Evolutionary conservation across 2,329 filamentous ascomycete genomes (phyloP).

Genomic region (Claviceps humidiphila): DNA sequence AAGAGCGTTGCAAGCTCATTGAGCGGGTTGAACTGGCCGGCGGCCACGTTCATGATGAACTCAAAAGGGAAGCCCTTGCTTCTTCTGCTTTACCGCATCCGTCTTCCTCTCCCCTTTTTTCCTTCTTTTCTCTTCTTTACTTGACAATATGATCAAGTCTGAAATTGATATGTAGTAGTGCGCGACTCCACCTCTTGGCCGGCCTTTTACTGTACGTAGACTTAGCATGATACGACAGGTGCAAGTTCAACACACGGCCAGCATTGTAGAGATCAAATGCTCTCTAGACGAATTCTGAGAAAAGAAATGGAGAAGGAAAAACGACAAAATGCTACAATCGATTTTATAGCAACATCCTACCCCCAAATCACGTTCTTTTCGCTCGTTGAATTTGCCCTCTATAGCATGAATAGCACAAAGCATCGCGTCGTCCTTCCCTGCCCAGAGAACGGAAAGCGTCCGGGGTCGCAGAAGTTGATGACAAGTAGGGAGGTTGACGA

Average conservation of each 20-base stretch:
- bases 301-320: no score
- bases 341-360: background rate
- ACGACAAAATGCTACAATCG: background rate
- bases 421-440: background rate
- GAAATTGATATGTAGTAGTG: no score
- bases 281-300: no score
- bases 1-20: constrained; percentile 44
- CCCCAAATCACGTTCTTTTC: background rate
- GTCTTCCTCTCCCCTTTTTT: background rate
- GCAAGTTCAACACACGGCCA: no score
- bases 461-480: background rate
- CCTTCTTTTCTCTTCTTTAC: background rate
- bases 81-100: background rate
- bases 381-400: background rate
- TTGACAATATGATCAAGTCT: background rate
- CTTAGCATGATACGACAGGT: no score
- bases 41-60: constrained; percentile 37
- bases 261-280: no score
- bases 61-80: constrained; percentile 24
- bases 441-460: background rate
- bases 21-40: constrained; percentile 44
- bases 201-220: no score
- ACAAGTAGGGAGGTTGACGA: background rate
- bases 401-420: background rate
- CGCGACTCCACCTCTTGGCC: no score